phyloP scores from a whole-genome alignment of 2,329 filamentous ascomycete genomes.

The Gyromitra esculenta region DNA sequence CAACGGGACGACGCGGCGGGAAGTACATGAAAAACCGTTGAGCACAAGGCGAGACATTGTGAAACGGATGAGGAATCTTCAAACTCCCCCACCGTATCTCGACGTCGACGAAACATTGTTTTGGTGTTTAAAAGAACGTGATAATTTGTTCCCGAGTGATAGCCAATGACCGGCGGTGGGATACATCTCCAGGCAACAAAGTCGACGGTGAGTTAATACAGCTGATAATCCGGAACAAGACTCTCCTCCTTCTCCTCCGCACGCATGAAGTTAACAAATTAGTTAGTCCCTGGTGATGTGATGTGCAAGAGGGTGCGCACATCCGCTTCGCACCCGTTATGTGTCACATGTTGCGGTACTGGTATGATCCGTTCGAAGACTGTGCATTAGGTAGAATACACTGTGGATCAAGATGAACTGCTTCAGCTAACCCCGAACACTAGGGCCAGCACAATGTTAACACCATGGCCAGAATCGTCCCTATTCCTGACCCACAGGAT shows the following conservation, averaged over 20 bases:
- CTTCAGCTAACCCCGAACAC: not conserved
- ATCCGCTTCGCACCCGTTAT: constrained; percentile 26
- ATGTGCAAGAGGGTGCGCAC: constrained; percentile 26
- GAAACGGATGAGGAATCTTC: not conserved
- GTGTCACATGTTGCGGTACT: constrained; percentile 15
- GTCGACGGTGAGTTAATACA: no score
- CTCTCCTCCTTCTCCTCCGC: not conserved
- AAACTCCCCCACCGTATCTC: not conserved
- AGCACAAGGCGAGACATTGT: constrained; percentile 28
- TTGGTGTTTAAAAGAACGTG: not conserved
- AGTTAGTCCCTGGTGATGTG: not conserved
- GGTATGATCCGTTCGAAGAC: not conserved
- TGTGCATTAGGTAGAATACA: not conserved
- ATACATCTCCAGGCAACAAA: no score
- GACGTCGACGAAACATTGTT: constrained; percentile 10
- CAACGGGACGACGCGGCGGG: constrained; percentile 9
- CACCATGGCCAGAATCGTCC: no score
- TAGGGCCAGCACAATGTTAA: no score
- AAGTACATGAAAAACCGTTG: constrained; percentile 10
- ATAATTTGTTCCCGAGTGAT: constrained; percentile 17
- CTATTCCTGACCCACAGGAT: no score
- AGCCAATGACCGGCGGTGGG: not conserved
- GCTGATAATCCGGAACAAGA: no score
- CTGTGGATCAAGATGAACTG: not conserved
- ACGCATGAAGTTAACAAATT: not conserved